These are phyloP conservation scores for Fusarium humuli DNA, from an alignment of 2,329 filamentous ascomycete genomes.

Conservation along the genomic window DNA sequence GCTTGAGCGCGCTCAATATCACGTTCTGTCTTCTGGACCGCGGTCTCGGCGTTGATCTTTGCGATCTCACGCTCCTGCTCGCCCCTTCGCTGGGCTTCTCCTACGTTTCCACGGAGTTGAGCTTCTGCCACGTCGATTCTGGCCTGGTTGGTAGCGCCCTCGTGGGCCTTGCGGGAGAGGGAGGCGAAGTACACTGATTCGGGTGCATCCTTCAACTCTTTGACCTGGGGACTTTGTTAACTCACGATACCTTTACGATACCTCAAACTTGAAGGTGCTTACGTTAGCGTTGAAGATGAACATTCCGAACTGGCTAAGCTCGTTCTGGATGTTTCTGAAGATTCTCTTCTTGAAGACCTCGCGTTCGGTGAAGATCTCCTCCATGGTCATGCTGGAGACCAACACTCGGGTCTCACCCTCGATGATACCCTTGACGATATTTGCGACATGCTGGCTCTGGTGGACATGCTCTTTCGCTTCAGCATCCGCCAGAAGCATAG, in stretches of 20 bases:
- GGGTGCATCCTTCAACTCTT: conserved; percentile 86
- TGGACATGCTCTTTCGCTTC: conserved; percentile 52
- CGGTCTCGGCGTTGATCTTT: conserved; percentile 88
- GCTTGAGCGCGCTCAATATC: conserved; percentile 84
- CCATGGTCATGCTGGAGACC: conserved; percentile 91
- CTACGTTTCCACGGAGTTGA: conserved; percentile 75
- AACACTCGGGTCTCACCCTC: conserved; percentile 88
- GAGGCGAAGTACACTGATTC: conserved; percentile 86
- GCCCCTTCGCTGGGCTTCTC: conserved; percentile 81
- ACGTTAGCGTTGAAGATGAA: conserved; percentile 77
- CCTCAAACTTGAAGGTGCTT: neutral
- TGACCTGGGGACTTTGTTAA: conserved; percentile 58
- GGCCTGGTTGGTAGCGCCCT: conserved; percentile 85
- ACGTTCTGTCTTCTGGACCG: conserved; percentile 84
- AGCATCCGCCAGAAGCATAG: conserved; percentile 80
- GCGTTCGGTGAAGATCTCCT: conserved; percentile 84
- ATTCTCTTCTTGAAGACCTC: conserved; percentile 82
- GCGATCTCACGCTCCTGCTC: conserved; percentile 87
- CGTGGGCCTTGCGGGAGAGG: conserved; percentile 84
- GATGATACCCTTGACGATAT: conserved; percentile 90
- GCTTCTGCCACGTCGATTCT: conserved; percentile 74
- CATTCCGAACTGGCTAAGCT: conserved; percentile 84
- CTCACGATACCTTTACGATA: neutral
- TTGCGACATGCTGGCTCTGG: conserved; percentile 73
- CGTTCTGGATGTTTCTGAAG: conserved; percentile 79